Base-by-base conservation (phyloP, 2,329 filamentous ascomycete species). In the Fusarium luffae region DNA sequence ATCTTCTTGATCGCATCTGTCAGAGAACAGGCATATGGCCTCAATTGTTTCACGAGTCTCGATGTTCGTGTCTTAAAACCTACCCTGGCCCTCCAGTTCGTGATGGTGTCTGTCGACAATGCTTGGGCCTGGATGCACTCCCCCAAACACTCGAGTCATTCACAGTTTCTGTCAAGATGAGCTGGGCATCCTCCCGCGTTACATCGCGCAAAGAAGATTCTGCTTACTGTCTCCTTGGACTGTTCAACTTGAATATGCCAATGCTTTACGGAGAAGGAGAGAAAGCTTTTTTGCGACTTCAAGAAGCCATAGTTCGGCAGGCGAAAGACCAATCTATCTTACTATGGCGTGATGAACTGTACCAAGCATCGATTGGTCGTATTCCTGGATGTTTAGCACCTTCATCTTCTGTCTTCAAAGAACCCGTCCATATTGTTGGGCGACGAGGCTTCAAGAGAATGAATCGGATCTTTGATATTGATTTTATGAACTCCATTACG, bases 201-300 rank as follows among this genome's bases (percentile, higher is more conserved):
- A 77, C 76, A 0, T 73, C 75, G 1, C 67, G 74, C 19, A 70
- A 71, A 34, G 76, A 78, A 46, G 76, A 78, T 47, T 66, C 74
- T 19, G 76, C 76, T 8, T 78, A 78, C 41, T 77, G 71, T n/a
- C 70, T 78, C 10, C 63, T 78, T 25, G 76, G 76, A 4, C 54
- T 77, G 9, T 78, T 78, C 49, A 68, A 68, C 28, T 58, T 78
- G 40, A 77, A 77, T 52, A 75, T 78, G 67, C 67, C 75, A 4
- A 62, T 77, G 49, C 59, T 77, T 3, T 78, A 77, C 16, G 76
- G 75, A 9, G 76, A 78, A 46, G 76, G 75, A 6, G 48, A 69
- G 8, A 75, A 75, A 18, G 70, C 70, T 12, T 75, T 75, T 34
- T 14, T 61, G 2, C 72, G 74, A 6, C 65, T 75, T 6, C 70